Conservation (phyloP, 148 eudicot species). For the Amaranthus hypochondriacus region DNA sequence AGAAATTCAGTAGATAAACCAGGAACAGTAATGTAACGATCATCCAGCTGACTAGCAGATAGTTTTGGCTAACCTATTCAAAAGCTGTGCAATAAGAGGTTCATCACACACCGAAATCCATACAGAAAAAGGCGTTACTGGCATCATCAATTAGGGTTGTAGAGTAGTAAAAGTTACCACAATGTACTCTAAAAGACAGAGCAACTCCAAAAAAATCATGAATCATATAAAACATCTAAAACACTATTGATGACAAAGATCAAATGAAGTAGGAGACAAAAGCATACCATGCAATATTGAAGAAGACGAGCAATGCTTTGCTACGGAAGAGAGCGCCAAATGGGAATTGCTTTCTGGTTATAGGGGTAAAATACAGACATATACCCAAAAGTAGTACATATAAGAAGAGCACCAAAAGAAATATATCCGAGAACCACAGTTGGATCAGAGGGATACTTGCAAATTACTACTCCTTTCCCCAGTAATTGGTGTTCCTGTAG, state of each 20-base stretch:
- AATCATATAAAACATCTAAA: background rate
- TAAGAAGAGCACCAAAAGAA: slow-evolving; percentile 47
- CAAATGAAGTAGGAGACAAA: slow-evolving; percentile 2
- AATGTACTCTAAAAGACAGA: background rate
- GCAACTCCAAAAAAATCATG: background rate
- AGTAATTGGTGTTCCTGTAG: slow-evolving; percentile 59
- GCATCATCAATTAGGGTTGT: background rate
- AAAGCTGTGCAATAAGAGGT: background rate
- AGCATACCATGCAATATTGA: slow-evolving; percentile 72
- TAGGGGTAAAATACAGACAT: slow-evolving; percentile 67
- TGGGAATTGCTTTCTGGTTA: slow-evolving; percentile 73
- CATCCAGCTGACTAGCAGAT: background rate
- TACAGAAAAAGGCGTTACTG: background rate
- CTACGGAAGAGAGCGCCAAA: slow-evolving; percentile 58
- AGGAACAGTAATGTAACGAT: background rate
- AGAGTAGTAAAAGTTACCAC: background rate
- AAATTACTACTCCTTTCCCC: slow-evolving; percentile 69
- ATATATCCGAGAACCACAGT: slow-evolving; percentile 63
- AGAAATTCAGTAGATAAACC: background rate
- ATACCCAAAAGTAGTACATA: slow-evolving; percentile 48
- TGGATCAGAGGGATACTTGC: slow-evolving; percentile 85
- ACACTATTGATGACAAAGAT: background rate
- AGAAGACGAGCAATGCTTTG: slow-evolving; percentile 66
- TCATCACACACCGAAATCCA: background rate
- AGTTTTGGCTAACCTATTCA: background rate